Evolutionary conservation across 768 basidiomycete genomes (phyloP).

Genomic region (Lentinula boryana): DNA sequence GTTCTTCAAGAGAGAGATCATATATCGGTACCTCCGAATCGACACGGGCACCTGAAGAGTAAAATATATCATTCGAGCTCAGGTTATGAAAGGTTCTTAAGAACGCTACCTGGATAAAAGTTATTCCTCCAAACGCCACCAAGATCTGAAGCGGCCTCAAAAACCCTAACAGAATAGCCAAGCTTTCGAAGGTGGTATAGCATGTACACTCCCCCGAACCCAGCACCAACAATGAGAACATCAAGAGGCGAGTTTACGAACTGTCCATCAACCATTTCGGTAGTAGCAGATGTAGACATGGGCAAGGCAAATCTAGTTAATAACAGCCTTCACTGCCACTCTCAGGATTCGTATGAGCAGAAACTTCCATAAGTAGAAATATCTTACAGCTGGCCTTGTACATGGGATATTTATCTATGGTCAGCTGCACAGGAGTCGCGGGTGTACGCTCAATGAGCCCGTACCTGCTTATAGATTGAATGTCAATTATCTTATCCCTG

Average conservation of each 20-base stretch:
- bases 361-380: no score
- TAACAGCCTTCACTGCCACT: no score
- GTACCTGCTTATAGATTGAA: no score
- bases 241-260: background rate
- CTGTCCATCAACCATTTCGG: background rate
- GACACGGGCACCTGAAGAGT: constrained; percentile 9
- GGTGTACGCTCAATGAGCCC: no score
- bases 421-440: no score
- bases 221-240: background rate
- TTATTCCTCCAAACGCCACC: constrained; percentile 13
- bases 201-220: background rate
- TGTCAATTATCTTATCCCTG: no score
- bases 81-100: background rate
- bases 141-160: constrained; percentile 10
- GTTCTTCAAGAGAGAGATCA: constrained; percentile 8
- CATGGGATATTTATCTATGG: no score
- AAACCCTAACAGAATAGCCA: constrained; percentile 8
- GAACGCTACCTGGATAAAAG: constrained; percentile 4
- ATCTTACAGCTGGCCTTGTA: no score
- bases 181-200: constrained; percentile 6
- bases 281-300: background rate
- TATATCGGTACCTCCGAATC: constrained; percentile 11
- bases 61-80: background rate
- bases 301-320: background rate
- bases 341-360: no score